Base-by-base conservation (phyloP, 2,329 filamentous ascomycete genomes). In the Colletotrichum sp. region DNA sequence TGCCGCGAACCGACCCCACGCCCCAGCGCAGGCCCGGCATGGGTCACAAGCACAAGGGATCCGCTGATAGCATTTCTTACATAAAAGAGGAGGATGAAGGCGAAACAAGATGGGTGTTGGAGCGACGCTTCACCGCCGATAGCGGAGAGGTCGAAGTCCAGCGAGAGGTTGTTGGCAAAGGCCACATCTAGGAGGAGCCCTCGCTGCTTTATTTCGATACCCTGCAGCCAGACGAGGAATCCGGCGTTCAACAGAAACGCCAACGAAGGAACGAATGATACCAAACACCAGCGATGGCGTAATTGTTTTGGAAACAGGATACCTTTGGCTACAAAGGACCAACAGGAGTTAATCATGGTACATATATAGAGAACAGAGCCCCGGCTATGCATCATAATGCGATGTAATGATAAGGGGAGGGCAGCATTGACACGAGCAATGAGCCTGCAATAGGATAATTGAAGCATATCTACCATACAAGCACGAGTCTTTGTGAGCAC, bases 1-100 rank as follows among this genome's bases (percentile, higher is more conserved):
- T 76, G 48, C 81, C 52, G 58, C 78, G 36, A 66, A 70, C 25
- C 64, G 73, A 64, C 34, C 77, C 65, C 7, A 75, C 39, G 18
- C 71, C 66, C 1, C 76, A 58, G 73, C 81, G 79, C 36, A 80
- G 82, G 18, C 81, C 80, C 2, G 82, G 81, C 8, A 81, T 81
- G 80, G 87, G 88, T n/a, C 90, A 91, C 77, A 84, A 86, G 16
- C 86, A 90, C 78, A 89, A 87, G 78, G 86, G 89, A 66, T 93
- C 91, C 61, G 87, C 92, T 3, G 93, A 94, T 78, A 94, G 92
- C 77, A 91, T 95, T 39, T 93, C 93, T 8, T 95, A 95, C 82
- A 87, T 89, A 4, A 89, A 89, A 76, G 92, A 93, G 80, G 91
- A 92, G 61, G 87, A 90, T 4, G 88, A 88, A 10, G 90, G 89